Evolutionary conservation across 495 filamentous ascomycete species (phyloP), one percentile per base, ranked within the genome.

Genomic region (Aspergillus nanangensis): DNA sequence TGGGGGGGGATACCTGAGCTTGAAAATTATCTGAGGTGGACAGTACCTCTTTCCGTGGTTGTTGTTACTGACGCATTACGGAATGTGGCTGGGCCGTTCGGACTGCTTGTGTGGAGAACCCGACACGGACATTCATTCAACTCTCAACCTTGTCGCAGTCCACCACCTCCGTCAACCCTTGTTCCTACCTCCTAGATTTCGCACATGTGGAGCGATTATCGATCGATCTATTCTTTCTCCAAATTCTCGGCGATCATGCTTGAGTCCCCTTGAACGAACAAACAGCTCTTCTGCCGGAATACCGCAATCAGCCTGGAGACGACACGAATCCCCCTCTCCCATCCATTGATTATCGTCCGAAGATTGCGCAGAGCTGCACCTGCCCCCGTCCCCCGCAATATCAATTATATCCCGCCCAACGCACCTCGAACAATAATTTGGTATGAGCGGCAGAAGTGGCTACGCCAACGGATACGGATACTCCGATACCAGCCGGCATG

Each of bases 391-490:
- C 25, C 25, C 11, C 25, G 11, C 25, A 15, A 14, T 8, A 29
- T 31, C 14, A 39, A 29, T 48, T 24, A 14, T 32, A 23, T 10
- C 43, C 19, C 31, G 32, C 41, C 15, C 21, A n/a, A 8, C 14
- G 21, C 13, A 11, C 38, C 24, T 29, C 18, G 9, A 17, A 7
- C 31, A 47, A 41, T 24, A 14, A 45, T 45, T 48, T 59, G 66
- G 55, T 43, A 74, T 74, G 71, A 74, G 64, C 51, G 67, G 67
- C 35, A 57, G 66, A 61, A 58, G 44, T 45, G 61, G 64, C 35
- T 68, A 72, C 58, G 57, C 60, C 24, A 69, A 72, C 57, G 69
- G 70, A 50, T 66, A 71, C 59, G 68, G 66, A 44, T 63, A 71
- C 55, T 57, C 66, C 67, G 67, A 68, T 44, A 24, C 61, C 53